phyloP scores from a whole-genome alignment of 352 stramenopile genomes.

The Phytophthora rubi region DNA sequence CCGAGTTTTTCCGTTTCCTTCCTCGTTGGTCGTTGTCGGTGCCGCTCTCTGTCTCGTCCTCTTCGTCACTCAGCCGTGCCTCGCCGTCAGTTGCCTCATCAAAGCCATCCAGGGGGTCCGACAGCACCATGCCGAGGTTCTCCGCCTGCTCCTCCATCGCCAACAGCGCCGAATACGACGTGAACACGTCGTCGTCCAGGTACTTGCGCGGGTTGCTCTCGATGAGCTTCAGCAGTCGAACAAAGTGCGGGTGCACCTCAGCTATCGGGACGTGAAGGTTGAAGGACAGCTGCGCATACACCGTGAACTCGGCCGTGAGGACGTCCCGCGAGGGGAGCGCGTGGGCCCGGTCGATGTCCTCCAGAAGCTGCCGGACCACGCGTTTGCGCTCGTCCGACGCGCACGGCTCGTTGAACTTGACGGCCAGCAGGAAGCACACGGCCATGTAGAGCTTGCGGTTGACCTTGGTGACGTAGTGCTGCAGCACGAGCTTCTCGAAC shows the following conservation, averaged over 20 bases:
- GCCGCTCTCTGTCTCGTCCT: constrained; percentile 39
- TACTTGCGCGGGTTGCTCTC: constrained; percentile 92
- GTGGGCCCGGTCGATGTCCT: constrained; percentile 82
- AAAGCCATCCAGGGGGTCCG: constrained; percentile 39
- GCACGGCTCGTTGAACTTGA: constrained; percentile 93
- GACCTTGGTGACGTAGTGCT: constrained; percentile 95
- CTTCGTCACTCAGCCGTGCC: constrained; percentile 73
- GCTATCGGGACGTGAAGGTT: constrained; percentile 81
- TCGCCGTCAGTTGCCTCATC: constrained; percentile 77
- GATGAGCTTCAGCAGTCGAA: constrained; percentile 82
- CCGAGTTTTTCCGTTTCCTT: constrained; percentile 38
- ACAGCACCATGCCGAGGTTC: constrained; percentile 35
- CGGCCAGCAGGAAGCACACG: constrained; percentile 94
- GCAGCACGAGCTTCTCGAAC: constrained; percentile 96
- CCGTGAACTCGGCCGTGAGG: constrained; percentile 89
- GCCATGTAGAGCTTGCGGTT: constrained; percentile 97
- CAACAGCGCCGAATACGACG: constrained; percentile 74
- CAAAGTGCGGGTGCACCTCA: constrained; percentile 89
- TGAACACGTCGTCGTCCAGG: constrained; percentile 86
- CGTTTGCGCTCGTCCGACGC: constrained; percentile 67
- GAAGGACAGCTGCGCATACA: constrained; percentile 92
- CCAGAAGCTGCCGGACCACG: constrained; percentile 71
- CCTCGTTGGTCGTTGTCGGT: constrained; percentile 38
- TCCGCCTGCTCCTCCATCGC: constrained; percentile 70
- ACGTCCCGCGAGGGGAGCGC: constrained; percentile 85